These are phyloP conservation scores for Nannizziopsis arthrosporioides DNA, from an alignment of 2,329 filamentous ascomycete genomes.

Conservation along the genomic window DNA sequence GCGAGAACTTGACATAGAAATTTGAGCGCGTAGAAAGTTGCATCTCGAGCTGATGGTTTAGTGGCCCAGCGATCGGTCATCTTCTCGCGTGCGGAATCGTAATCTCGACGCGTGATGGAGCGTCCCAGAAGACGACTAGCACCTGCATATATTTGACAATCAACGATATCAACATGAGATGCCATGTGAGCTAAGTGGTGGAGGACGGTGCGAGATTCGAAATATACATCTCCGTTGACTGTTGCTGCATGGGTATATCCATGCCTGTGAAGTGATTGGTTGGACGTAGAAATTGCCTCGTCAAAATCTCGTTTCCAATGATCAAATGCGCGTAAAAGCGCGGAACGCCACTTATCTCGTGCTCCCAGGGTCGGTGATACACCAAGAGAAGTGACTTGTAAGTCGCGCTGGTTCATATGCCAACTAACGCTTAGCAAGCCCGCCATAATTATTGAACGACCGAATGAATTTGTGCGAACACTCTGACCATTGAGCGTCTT, in stretches of 20 bases:
- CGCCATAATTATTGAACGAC: constrained; percentile 85
- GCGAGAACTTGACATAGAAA: constrained; percentile 78
- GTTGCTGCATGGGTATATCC: constrained; percentile 8
- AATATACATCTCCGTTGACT: constrained; percentile 56
- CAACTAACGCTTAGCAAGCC: constrained; percentile 86
- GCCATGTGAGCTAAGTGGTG: constrained; percentile 96
- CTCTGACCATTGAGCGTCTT: constrained; percentile 73
- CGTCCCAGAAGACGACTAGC: constrained; percentile 75
- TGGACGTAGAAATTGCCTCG: constrained; percentile 53
- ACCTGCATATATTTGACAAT: constrained; percentile 89
- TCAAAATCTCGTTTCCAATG: constrained; percentile 91
- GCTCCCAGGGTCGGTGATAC: constrained; percentile 70
- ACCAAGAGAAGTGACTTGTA: constrained; percentile 79
- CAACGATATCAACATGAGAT: constrained; percentile 94
- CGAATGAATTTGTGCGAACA: constrained; percentile 86
- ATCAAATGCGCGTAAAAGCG: constrained; percentile 78
- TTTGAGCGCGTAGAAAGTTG: constrained; percentile 81
- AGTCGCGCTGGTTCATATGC: constrained; percentile 94
- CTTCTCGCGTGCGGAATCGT: constrained; percentile 63
- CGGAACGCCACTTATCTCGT: constrained; percentile 79
- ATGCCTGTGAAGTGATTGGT: constrained; percentile 10
- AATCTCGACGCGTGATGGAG: constrained; percentile 70
- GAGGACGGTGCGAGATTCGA: constrained; percentile 77
- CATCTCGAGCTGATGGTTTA: constrained; percentile 75
- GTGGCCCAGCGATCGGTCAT: constrained; percentile 88